phyloP scores from a whole-genome alignment of 805 yeast genomes.

The Candida nonsorbophila region DNA sequence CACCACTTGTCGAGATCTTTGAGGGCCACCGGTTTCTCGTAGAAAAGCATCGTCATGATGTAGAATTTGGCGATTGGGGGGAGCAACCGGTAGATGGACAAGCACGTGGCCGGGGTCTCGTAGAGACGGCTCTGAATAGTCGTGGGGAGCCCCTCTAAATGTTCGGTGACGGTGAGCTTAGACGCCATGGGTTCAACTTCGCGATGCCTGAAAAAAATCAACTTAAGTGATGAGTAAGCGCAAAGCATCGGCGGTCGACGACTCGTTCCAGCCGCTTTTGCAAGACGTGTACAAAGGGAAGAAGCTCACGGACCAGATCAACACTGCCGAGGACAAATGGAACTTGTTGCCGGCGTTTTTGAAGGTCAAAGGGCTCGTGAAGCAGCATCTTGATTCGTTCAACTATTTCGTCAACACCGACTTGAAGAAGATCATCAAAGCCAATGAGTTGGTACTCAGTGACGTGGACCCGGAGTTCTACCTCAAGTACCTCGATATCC shows the following conservation, averaged over 20 bases:
- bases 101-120: slow-evolving; percentile 83
- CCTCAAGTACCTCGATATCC: slow-evolving; percentile 84
- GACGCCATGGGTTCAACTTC: no score
- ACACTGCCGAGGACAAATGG: slow-evolving; percentile 96
- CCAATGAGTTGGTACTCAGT: slow-evolving; percentile 81
- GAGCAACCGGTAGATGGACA: slow-evolving; percentile 84
- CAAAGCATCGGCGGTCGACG: slow-evolving; percentile 44
- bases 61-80: slow-evolving; percentile 88
- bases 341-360: slow-evolving; percentile 91
- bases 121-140: slow-evolving; percentile 78
- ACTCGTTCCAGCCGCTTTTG: slow-evolving; percentile 68
- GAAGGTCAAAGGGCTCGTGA: slow-evolving; percentile 92
- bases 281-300: slow-evolving; percentile 85
- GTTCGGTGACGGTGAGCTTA: slow-evolving; percentile 65
- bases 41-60: slow-evolving; percentile 81
- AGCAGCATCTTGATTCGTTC: slow-evolving; percentile 97
- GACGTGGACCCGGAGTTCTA: slow-evolving; percentile 98
- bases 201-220: not conserved
- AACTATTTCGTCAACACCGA: slow-evolving; percentile 94
- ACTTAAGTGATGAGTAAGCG: no score
- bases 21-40: slow-evolving; percentile 64
- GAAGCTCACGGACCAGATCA: slow-evolving; percentile 76
- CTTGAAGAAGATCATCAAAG: slow-evolving; percentile 84
- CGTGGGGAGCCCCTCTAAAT: slow-evolving; percentile 85
- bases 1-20: slow-evolving; percentile 75